A percentile compares a stretch with the other conserved stretches of the same genome.
These are phyloP conservation scores for Halophytophthora polymorphica DNA, from an alignment of 352 stramenopile genomes.

Conservation along the genomic window DNA sequence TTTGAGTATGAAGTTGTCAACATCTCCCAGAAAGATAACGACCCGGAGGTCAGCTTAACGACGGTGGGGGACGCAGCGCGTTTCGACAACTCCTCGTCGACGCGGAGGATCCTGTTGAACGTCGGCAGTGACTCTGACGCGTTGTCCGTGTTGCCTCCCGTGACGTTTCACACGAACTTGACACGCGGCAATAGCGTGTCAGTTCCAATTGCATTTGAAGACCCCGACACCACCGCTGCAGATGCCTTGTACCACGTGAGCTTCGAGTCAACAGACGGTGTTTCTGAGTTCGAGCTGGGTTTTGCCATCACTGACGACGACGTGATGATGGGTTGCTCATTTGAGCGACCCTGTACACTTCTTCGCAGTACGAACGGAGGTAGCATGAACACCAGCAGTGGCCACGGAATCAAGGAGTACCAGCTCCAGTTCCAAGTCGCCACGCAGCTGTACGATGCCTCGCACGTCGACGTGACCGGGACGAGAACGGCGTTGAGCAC, in stretches of 20 bases:
- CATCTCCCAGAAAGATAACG: slow-evolving; percentile 1
- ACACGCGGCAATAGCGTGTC: slow-evolving; percentile 12
- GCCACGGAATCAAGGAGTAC: slow-evolving; percentile 5
- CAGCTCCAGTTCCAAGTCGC: slow-evolving; percentile 26
- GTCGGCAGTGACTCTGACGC: slow-evolving; percentile 48
- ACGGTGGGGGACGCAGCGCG: too few relatives aligned
- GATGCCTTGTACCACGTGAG: slow-evolving; percentile 41
- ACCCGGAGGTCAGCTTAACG: too few relatives aligned
- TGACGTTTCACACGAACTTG: slow-evolving; percentile 26
- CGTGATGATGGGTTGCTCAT: slow-evolving; percentile 44
- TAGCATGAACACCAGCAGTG: slow-evolving; percentile 20
- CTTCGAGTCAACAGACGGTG: slow-evolving; percentile 35
- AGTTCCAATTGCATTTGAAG: slow-evolving; percentile 50
- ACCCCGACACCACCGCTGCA: slow-evolving; percentile 35
- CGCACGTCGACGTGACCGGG: slow-evolving; percentile 41
- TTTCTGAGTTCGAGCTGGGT: slow-evolving; percentile 40
- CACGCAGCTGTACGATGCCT: slow-evolving; percentile 37
- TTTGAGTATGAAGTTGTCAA: slow-evolving; percentile 38
- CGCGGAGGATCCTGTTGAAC: slow-evolving; percentile 44
- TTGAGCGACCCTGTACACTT: slow-evolving; percentile 48
- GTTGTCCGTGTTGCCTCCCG: slow-evolving; percentile 46
- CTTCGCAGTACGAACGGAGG: slow-evolving; percentile 27
- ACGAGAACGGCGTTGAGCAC: slow-evolving; percentile 31
- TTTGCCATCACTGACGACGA: slow-evolving; percentile 47
- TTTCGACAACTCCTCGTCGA: slow-evolving; percentile 9